Conservation (phyloP, 495 filamentous ascomycete genomes). For the Penicillium paradoxum region DNA sequence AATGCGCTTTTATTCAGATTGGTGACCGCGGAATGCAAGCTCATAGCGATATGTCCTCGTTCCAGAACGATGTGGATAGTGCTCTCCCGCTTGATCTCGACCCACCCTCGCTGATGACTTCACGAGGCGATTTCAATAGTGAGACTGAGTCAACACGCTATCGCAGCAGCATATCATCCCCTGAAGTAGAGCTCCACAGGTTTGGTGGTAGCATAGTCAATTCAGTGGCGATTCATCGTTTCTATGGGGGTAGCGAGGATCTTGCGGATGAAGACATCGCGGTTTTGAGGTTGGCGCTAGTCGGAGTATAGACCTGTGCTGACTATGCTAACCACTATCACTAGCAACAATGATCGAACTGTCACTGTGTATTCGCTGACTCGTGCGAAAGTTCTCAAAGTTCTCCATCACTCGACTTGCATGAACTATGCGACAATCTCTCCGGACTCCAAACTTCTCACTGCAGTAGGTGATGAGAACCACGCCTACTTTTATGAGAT, state of each 20-base stretch:
- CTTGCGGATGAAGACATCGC: slow-evolving; percentile 56
- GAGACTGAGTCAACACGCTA: slow-evolving; percentile 27
- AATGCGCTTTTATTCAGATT: slow-evolving; percentile 74
- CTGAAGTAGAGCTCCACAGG: slow-evolving; percentile 49
- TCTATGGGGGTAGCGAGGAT: slow-evolving; percentile 44
- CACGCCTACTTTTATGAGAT: slow-evolving; percentile 74
- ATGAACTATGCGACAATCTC: slow-evolving; percentile 94
- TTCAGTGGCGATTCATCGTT: slow-evolving; percentile 63
- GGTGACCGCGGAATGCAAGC: slow-evolving; percentile 31
- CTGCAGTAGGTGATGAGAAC: slow-evolving; percentile 81
- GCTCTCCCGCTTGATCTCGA: slow-evolving; percentile 56
- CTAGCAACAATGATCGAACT: slow-evolving; percentile 82
- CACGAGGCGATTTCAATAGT: slow-evolving; percentile 19
- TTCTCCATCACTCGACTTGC: slow-evolving; percentile 65
- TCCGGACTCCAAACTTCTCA: slow-evolving; percentile 73
- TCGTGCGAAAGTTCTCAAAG: slow-evolving; percentile 54
- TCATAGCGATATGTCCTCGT: slow-evolving; percentile 29
- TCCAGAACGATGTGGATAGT: slow-evolving; percentile 53
- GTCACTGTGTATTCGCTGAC: slow-evolving; percentile 74
- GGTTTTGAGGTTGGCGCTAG: slow-evolving; percentile 52
- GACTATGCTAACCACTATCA: slow-evolving; percentile 8
- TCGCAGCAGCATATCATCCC: slow-evolving; percentile 28
- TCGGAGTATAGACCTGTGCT: not conserved
- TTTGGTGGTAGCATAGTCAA: slow-evolving; percentile 62
- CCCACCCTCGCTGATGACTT: slow-evolving; percentile 26